Percentiles rank a stretch among this genome's conserved stretches.
phyloP scores from a whole-genome alignment of 176 grass and related monocot species.

The Metroxylon sagu region DNA sequence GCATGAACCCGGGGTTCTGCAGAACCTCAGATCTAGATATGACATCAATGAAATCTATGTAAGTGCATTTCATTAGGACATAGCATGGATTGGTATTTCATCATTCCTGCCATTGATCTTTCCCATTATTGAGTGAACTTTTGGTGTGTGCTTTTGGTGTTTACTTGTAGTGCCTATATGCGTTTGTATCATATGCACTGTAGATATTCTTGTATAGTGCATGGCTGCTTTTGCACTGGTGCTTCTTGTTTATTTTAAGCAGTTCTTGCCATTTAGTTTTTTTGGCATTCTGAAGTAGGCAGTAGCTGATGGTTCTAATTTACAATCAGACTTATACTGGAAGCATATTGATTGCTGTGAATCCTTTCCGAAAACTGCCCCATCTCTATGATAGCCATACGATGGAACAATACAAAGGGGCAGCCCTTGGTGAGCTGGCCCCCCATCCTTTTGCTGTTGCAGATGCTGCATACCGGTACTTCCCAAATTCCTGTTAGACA shows the following conservation, averaged over 20 bases:
- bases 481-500: constrained; percentile 4
- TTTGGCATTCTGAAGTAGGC: too few species aligned
- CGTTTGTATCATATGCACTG: neutral
- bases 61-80: constrained; percentile 14
- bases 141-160: neutral
- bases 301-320: neutral
- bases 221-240: too few species aligned
- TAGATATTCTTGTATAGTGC: too few species aligned
- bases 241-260: too few species aligned
- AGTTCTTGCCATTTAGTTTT: too few species aligned
- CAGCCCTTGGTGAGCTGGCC: constrained; percentile 83
- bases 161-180: neutral
- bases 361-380: constrained; percentile 90
- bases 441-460: constrained; percentile 96
- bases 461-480: constrained; percentile 89
- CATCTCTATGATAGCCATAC: constrained; percentile 94
- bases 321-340: constrained; percentile 76
- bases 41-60: constrained; percentile 99
- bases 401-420: constrained; percentile 99
- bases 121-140: neutral
- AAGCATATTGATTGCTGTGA: constrained; percentile 96
- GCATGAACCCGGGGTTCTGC: constrained; percentile 91
- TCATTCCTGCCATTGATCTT: neutral
- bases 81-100: too few species aligned
- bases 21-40: constrained; percentile 83